Conservation (phyloP, 768 basidiomycete genomes). For the Trametes sanguinea region DNA sequence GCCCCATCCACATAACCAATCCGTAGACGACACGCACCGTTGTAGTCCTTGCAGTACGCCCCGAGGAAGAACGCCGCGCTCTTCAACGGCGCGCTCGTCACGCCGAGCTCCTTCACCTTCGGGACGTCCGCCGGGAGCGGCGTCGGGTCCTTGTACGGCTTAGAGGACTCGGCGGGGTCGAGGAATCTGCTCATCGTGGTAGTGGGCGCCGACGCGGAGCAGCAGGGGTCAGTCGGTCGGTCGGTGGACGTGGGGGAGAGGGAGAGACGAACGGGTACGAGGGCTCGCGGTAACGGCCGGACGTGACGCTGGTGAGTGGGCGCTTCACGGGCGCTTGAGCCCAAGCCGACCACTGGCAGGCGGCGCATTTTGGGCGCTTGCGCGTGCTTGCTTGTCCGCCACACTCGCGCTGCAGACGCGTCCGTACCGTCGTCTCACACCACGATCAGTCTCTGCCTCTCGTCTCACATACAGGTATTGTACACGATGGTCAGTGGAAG, state of each 20-base stretch:
- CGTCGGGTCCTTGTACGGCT: conserved; percentile 63
- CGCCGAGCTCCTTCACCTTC: conserved; percentile 84
- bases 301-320: conserved; percentile 16
- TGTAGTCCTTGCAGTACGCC: conserved; percentile 92
- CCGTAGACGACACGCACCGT: conserved; percentile 59
- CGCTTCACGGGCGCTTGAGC: conserved; percentile 7
- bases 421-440: background rate
- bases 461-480: background rate
- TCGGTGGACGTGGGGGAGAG: conserved; percentile 4
- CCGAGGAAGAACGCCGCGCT: conserved; percentile 97
- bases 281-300: conserved; percentile 18
- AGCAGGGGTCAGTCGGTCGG: background rate
- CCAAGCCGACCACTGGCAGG: background rate
- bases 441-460: too few species aligned
- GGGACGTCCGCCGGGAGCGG: conserved; percentile 69
- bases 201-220: conserved; percentile 1
- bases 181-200: conserved; percentile 56
- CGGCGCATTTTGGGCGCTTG: conserved; percentile 3
- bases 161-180: conserved; percentile 47
- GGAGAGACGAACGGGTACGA: conserved; percentile 10
- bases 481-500: too few species aligned
- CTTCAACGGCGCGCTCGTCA: conserved; percentile 91
- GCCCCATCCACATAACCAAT: background rate
- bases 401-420: conserved; percentile 8
- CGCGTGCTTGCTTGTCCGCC: background rate